phyloP scores from a whole-genome alignment of 2,329 filamentous ascomycete species.

The Aurifilum marmelostoma region DNA sequence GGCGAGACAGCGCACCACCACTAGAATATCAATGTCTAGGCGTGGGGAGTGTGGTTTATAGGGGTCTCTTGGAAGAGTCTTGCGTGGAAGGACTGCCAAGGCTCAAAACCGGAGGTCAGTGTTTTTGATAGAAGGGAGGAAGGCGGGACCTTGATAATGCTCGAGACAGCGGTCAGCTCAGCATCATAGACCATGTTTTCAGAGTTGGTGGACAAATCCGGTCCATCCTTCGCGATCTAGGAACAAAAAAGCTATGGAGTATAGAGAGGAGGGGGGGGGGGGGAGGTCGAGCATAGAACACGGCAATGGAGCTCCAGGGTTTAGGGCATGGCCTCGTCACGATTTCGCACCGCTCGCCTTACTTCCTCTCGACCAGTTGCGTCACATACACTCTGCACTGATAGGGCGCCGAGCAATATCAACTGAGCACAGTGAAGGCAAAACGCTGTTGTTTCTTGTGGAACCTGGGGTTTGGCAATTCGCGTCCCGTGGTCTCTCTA shows the following conservation, averaged over 20 bases:
- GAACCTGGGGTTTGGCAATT: not conserved
- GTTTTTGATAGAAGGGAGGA: not conserved
- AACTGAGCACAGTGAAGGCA: too few species aligned
- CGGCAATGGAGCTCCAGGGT: slow-evolving; percentile 12
- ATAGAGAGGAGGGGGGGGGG: not conserved
- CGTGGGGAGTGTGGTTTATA: not conserved
- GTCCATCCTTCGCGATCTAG: not conserved
- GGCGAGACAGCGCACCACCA: slow-evolving; percentile 65
- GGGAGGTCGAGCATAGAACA: slow-evolving; percentile 13
- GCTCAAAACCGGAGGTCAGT: not conserved
- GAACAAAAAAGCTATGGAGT: not conserved
- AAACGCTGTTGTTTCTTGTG: not conserved
- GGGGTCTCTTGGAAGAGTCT: not conserved
- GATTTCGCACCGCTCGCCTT: not conserved
- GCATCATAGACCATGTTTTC: not conserved
- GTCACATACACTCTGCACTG: not conserved
- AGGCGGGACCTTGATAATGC: slow-evolving; percentile 8
- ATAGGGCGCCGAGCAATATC: not conserved
- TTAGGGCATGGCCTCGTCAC: not conserved
- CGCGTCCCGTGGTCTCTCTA: not conserved
- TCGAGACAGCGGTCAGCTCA: too few species aligned
- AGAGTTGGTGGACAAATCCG: not conserved
- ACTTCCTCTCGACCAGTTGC: not conserved
- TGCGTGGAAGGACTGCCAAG: not conserved
- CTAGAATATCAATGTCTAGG: slow-evolving; percentile 40